phyloP scores from a whole-genome alignment of 139 green algal species.

The Tetradesmus obliquus region DNA sequence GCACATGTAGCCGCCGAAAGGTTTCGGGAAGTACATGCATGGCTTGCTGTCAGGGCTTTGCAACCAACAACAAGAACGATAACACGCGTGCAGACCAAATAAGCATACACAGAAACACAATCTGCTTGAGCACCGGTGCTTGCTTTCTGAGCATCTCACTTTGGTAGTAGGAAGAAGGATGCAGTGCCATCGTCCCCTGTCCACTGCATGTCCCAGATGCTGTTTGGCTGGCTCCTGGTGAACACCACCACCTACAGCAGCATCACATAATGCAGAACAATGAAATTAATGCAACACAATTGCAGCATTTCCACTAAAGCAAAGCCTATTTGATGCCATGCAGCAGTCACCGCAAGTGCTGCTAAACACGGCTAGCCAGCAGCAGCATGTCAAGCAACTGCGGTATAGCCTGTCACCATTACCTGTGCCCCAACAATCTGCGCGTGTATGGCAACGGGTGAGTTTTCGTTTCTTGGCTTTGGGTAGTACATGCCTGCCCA shows the following conservation, averaged over 20 bases:
- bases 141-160: not conserved
- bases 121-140: not conserved
- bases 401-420: not conserved
- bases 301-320: no score
- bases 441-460: slow-evolving; percentile 10
- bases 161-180: slow-evolving; percentile 27
- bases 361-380: not conserved
- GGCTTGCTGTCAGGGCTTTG: no score
- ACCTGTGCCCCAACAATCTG: slow-evolving; percentile 37
- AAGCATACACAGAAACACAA: no score
- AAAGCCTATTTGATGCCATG: not conserved
- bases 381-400: not conserved
- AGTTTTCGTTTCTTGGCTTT: not conserved
- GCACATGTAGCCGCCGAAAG: no score
- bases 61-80: no score
- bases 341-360: not conserved
- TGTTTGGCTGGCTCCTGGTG: not conserved
- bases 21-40: no score
- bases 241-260: slow-evolving; percentile 23
- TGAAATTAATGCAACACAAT: not conserved
- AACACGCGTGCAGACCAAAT: no score
- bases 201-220: slow-evolving; percentile 39
- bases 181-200: slow-evolving; percentile 29
- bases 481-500: slow-evolving; percentile 37
- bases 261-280: not conserved